Conservation (phyloP, 805 yeast species). For the Candida ficus region DNA sequence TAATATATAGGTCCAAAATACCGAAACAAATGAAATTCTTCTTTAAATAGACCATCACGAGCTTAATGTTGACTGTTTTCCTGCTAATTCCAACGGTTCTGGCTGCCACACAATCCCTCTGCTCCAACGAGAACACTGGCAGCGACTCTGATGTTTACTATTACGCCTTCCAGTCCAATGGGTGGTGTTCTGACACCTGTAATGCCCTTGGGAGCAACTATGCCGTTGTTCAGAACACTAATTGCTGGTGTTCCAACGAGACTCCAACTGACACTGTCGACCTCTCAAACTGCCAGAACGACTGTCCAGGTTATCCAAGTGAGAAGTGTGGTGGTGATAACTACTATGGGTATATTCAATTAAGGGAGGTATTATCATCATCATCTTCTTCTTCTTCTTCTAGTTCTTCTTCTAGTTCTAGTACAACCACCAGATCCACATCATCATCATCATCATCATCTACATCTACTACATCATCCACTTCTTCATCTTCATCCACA, state of each 20-base stretch:
- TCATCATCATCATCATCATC: slow-evolving; percentile 18
- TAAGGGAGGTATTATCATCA: slow-evolving; percentile 26
- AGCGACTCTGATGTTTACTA: slow-evolving; percentile 5
- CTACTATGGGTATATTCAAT: slow-evolving; percentile 48
- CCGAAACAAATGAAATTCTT: too few relatives aligned
- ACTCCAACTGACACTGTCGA: slow-evolving; percentile 39
- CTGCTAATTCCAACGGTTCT: neutral
- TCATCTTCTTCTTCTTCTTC: slow-evolving; percentile 6
- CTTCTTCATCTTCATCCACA: slow-evolving; percentile 2
- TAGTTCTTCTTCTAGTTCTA: slow-evolving; percentile 9
- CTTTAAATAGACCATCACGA: neutral
- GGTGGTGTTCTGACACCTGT: slow-evolving; percentile 47
- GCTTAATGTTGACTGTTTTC: neutral
- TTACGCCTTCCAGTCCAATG: slow-evolving; percentile 37
- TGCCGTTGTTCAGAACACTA: slow-evolving; percentile 45
- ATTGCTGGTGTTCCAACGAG: slow-evolving; percentile 60
- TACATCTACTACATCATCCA: slow-evolving; percentile 17
- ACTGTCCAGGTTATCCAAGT: slow-evolving; percentile 40
- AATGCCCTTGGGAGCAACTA: slow-evolving; percentile 32
- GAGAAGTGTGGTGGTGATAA: slow-evolving; percentile 43
- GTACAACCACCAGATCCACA: too few relatives aligned
- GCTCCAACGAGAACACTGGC: slow-evolving; percentile 39
- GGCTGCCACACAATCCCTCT: slow-evolving; percentile 14
- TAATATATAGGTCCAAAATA: too few relatives aligned
- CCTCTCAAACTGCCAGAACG: slow-evolving; percentile 27